Base-by-base conservation (phyloP, 805 yeast species). In the Wickerhamiella spandovensis region DNA sequence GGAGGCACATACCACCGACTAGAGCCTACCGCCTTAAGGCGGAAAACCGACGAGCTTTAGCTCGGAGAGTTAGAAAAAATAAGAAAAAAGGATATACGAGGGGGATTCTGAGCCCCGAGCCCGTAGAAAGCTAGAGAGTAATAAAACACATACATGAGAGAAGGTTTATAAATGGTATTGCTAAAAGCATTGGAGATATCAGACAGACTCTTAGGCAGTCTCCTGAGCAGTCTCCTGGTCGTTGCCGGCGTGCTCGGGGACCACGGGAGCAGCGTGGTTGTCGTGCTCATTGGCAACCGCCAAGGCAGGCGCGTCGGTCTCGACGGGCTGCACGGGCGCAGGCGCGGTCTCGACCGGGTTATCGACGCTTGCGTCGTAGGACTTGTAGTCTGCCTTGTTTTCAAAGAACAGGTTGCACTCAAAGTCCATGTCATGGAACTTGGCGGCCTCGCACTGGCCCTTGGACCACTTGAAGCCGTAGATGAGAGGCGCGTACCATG, bases 391-490 rank as follows among this genome's bases (percentile, higher is more conserved):
- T 13, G 49, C 56, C 17, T 46, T 51, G 20, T 55, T 51, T 18
- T 61, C 67, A 37, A 66, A 60, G 62, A 76, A 87, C 13, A 72
- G 58, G 53, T 69, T 71, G 70, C 99, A 92, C 61, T 82, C 83
- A 63, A 80, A 92, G 72, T 92, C 98, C 98, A 97, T 92, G 39
- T 77, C 72, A 30, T 84, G 55, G 58, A 78, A 65, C 67, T 78
- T 78, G 44, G 89, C 71, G 43, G 72, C 68, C 52, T 71, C 68
- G 68, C 98, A 92, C 53, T 73, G 66, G 25, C 63, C 65, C 59
- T 74, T 74, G 45, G 95, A 83, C 97, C 97, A 90, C 49, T 77
- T 76, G 12, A 76, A 62, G 45, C 84, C 98, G 63, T 85, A 84
- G 46, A 82, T 75, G 61, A 92, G 67, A 35, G 97, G 83, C 1